Base-by-base conservation (phyloP, 768 basidiomycete genomes). In the Arthromyces matolae region DNA sequence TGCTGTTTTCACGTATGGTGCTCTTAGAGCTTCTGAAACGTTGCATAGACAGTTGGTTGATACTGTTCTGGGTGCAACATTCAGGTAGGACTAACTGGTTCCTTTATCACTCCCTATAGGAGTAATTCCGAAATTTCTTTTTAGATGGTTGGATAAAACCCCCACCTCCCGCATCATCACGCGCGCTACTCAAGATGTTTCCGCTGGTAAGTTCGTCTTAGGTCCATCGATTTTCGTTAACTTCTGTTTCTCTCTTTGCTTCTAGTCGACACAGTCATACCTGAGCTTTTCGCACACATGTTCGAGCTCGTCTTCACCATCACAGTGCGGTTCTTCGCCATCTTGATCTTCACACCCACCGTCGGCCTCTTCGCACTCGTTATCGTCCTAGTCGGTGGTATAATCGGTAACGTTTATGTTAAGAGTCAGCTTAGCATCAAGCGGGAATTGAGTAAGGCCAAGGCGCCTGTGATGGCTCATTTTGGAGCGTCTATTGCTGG, bases 161-260 rank as follows among this genome's bases (percentile, higher is more conserved):
- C 71, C 73, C 7, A 60, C 64, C 1, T 66, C 71, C 14, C 76
- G 84, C 2, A 75, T 88, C 46, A 77, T 84, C 28, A 68, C 81
- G 16, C 71, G 84, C 25, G 78, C 77, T 59, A 85, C 84, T 0
- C 77, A 82, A 47, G 84, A 86, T 57, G 80, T 85, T 18, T 65
- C 76, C 23, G 56, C 64, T 36, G 63, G 60, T 64, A 56, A 27
- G 57, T 42, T 5, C n/a, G 20, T 8, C n/a, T n/a, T 10, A 31
- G 14, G 24, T 31, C 28, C 7, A 14, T 13, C 40, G 32, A 29
- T 38, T n/a, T n/a, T 13, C 18, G 19, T 5, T 22, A 14, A 5
- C 22, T 22, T 10, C 39, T 12, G 3, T 16, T 9, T n/a, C 14
- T n/a, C 2, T 12, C 18, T 45, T 52, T 68, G 75, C 19, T 10